Evolutionary conservation across 441 rosid genomes (phyloP).

Genomic region (Euphorbia schlechtendalii): DNA sequence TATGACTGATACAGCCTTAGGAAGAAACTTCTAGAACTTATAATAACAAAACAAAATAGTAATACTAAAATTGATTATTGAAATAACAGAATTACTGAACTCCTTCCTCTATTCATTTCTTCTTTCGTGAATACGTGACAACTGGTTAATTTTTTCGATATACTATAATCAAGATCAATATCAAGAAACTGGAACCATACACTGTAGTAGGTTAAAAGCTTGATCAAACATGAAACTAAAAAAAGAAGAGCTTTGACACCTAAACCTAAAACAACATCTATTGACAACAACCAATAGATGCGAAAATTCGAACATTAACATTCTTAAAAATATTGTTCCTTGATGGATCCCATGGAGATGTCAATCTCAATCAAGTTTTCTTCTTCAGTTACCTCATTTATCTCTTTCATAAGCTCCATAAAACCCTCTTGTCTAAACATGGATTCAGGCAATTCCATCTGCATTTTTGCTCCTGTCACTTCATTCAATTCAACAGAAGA

Average conservation of each 20-base stretch:
- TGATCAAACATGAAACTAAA: conserved; percentile 1
- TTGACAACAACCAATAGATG: too few species aligned
- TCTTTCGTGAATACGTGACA: too few species aligned
- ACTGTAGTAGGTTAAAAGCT: conserved; percentile 4
- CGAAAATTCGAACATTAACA: neutral
- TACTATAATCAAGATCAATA: too few species aligned
- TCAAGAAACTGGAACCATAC: too few species aligned
- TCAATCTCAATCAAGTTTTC: conserved; percentile 73
- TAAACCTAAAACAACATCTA: conserved; percentile 4
- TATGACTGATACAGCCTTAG: too few species aligned
- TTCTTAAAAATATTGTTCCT: conserved; percentile 21
- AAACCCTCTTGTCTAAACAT: conserved; percentile 28
- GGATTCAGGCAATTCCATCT: conserved; percentile 25
- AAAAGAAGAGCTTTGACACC: neutral
- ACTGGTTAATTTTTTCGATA: too few species aligned
- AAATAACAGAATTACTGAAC: too few species aligned
- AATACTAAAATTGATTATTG: too few species aligned
- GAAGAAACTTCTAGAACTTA: too few species aligned
- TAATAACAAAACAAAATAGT: too few species aligned
- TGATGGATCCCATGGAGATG: conserved; percentile 60
- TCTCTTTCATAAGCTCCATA: conserved; percentile 34
- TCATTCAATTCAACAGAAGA: conserved; percentile 15
- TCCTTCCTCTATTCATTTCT: too few species aligned
- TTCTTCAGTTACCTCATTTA: conserved; percentile 49
- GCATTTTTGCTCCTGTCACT: conserved; percentile 23